Evolutionary conservation across 106 monocot genomes (phyloP), one percentile per base, ranked within the genome.

Genomic region (Xerophyta viscosa): DNA sequence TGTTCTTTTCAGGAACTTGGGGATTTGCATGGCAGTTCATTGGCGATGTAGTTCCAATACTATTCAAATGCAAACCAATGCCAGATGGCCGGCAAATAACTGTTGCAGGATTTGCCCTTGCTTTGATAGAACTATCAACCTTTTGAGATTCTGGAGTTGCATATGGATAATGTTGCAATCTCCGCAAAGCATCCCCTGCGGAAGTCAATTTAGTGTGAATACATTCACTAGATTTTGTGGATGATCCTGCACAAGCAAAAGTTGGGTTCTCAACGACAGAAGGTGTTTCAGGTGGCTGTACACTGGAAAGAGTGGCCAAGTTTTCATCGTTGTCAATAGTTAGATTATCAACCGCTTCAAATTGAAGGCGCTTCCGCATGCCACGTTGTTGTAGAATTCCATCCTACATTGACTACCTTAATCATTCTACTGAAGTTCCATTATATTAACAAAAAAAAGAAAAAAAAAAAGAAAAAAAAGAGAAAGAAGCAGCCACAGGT

Each of bases 41-140:
- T 14, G 58, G 13, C 37, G 54, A 36, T 47, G 59, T n/a, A 56
- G 36, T 64, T 60, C 61, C 77, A 51, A 77, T 27, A 36, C 66
- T 73, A 42, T 83, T 83, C 47, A 83, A 52, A 58, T 83, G 83
- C 52, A 83, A 60, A 31, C 77, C 82, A 67, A 78, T 83, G 29
- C 77, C 77, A 56, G 46, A 65, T 67, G 77, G 52, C 50, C 58
- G 70, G 42, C 46, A 66, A 54, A 23, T 69, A 17, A 41, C 33
- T n/a, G 51, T 21, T 51, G 28, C 17, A 20, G 54, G 43, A 47
- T 19, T 55, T 51, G 26, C 71, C 22, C 56, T 64, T 14, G 27
- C 45, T 52, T 41, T 58, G 8, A 17, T 25, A 46, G 27, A 45
- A 10, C 6, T 12, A 67, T 67, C 58, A 43, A 53, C 37, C 21